Evolutionary conservation across 306 rosid genomes (phyloP).

Genomic region (Prunus campanulata): DNA sequence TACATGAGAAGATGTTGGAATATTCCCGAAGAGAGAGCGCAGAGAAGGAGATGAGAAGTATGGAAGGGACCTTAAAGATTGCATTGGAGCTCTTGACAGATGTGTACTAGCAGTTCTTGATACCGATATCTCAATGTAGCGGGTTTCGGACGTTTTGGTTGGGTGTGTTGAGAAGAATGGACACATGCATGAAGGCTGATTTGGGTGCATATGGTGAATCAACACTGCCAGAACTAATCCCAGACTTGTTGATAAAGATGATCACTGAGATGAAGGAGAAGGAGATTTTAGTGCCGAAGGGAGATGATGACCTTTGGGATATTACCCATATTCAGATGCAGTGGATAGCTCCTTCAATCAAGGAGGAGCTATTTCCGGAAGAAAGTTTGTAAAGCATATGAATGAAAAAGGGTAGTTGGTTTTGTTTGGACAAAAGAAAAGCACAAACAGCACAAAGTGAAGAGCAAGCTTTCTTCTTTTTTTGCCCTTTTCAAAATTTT

Average conservation of each 20-base stretch:
- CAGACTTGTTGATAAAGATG: conserved; percentile 65
- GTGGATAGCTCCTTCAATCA: conserved; percentile 81
- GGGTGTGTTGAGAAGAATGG: conserved; percentile 91
- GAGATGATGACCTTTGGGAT: conserved; percentile 84
- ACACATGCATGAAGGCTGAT: conserved; percentile 85
- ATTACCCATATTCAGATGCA: conserved; percentile 77
- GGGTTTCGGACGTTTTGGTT: conserved; percentile 79
- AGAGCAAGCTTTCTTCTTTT: background rate
- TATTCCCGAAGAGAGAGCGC: conserved; percentile 82
- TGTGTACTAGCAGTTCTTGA: conserved; percentile 65
- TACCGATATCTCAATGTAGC: conserved; percentile 46
- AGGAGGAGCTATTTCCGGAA: conserved; percentile 80
- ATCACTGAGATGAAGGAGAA: conserved; percentile 68
- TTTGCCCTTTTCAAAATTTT: background rate
- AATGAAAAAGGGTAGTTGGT: no score
- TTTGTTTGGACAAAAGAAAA: no score
- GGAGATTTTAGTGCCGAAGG: conserved; percentile 50
- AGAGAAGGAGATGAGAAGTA: conserved; percentile 86
- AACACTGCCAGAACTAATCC: conserved; percentile 48
- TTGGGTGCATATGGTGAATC: conserved; percentile 69
- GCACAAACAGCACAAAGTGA: no score
- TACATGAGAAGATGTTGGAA: conserved; percentile 89
- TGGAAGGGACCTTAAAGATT: conserved; percentile 81
- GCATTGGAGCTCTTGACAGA: conserved; percentile 74
- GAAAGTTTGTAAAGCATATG: conserved; percentile 2